Percentiles rank a stretch among this genome's conserved stretches.
phyloP scores from a whole-genome alignment of 2,329 filamentous ascomycete species.

The Xylaria sp. region DNA sequence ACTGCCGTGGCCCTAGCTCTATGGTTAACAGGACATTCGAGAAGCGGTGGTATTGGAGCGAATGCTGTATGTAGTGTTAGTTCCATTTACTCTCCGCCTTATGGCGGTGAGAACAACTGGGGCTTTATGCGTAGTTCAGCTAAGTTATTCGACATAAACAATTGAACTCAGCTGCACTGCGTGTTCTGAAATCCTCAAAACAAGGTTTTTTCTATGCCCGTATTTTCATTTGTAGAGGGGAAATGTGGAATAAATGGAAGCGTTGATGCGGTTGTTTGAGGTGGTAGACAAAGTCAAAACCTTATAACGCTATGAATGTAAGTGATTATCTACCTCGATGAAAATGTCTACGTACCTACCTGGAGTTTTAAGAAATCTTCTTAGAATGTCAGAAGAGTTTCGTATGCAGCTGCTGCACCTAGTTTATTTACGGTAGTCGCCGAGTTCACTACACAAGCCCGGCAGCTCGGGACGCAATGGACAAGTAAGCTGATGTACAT shows the following conservation, averaged over 20 bases:
- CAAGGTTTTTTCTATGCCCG: not conserved
- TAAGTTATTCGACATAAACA: not conserved
- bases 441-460: no score
- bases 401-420: not conserved
- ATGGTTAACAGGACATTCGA: not conserved
- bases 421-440: no score
- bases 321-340: not conserved
- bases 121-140: not conserved
- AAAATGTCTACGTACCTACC: not conserved
- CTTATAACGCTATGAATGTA: not conserved
- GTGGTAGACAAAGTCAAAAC: not conserved
- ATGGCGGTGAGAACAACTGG: no score
- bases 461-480: no score
- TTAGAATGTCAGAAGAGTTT: not conserved
- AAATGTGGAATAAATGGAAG: not conserved
- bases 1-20: not conserved
- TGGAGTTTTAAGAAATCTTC: not conserved
- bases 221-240: not conserved
- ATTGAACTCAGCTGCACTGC: not conserved
- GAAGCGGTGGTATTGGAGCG: not conserved
- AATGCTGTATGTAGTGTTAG: no score
- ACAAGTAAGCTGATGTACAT: no score
- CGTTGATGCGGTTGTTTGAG: not conserved
- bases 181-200: not conserved
- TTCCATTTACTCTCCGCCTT: not conserved